Base-by-base conservation (phyloP, 345 rosid species). In the Anacardium occidentale region DNA sequence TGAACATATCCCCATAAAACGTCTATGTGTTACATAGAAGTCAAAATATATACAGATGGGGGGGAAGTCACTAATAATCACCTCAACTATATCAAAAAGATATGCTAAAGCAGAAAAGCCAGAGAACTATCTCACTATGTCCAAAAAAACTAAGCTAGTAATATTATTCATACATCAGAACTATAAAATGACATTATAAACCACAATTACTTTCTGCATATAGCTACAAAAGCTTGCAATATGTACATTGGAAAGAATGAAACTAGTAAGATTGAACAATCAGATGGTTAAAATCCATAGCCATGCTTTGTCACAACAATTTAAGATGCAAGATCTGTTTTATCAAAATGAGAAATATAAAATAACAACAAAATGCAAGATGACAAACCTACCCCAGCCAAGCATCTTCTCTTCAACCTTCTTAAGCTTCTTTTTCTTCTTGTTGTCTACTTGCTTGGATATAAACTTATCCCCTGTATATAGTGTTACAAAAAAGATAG, bases 361-460 rank as follows among this genome's bases (percentile, higher is more conserved):
- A 60, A 54, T 52, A 53, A 52, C 24, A 68, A 13, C 15, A 11
- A 24, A 61, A 48, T 57, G 42, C 26, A 53, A 53, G 50, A 34
- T 57, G 3, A 62, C 26, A 26, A 79, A 75, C 90, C 72, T 73
- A 95, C 98, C 93, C 99, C 99, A 95, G 74, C 99, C 90, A 79
- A 95, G 99, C 79, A 95, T 86, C 86, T 77, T 95, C 17, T 93
- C 91, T 83, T 93, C 97, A 47, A 85, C 98, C 83, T 78, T 91
- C 85, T 87, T 95, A 62, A 93, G 85, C 79, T 95, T 95, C 85
- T 80, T 95, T 83, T 93, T 95, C 91, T 91, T 95, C 85, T 81
- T 86, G 88, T 62, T 86, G 66, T 95, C 98, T 4, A 82, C 83
- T 79, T 93, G 87, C 78, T 95, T 93, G 51, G 94, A 47, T 62